These are phyloP conservation scores for Isatis lusitanica DNA, from an alignment of 441 rosid species.

Conservation along the genomic window DNA sequence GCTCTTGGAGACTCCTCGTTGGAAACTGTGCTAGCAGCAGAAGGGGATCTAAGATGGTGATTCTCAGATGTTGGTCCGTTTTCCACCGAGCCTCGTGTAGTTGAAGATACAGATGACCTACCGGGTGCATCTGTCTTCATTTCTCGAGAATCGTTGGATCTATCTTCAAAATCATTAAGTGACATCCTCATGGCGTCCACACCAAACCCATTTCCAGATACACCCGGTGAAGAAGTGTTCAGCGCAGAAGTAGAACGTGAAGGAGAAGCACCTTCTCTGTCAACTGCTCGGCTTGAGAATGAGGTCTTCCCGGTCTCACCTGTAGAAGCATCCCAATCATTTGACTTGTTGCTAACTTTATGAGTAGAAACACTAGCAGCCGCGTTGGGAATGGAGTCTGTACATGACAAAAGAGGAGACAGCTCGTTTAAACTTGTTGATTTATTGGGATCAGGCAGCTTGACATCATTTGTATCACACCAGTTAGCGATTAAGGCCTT, in stretches of 20 bases:
- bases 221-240: conserved; percentile 52
- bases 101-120: conserved; percentile 50
- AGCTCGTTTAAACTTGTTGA: conserved; percentile 56
- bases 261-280: conserved; percentile 55
- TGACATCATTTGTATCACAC: conserved; percentile 89
- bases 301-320: conserved; percentile 47
- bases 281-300: conserved; percentile 44
- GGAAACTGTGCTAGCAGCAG: conserved; percentile 53
- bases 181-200: conserved; percentile 25
- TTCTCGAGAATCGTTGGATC: conserved; percentile 52
- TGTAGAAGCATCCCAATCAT: conserved; percentile 48
- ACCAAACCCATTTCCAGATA: conserved; percentile 42
- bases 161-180: conserved; percentile 45
- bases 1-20: conserved; percentile 54
- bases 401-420: conserved; percentile 50
- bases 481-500: conserved; percentile 93
- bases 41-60: conserved; percentile 57
- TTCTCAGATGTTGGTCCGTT: conserved; percentile 47
- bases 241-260: conserved; percentile 60
- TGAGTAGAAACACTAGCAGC: conserved; percentile 39
- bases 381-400: conserved; percentile 47
- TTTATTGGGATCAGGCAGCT: conserved; percentile 72
- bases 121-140: conserved; percentile 45
- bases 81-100: conserved; percentile 50
- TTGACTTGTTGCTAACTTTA: conserved; percentile 45